phyloP scores from a whole-genome alignment of 495 filamentous ascomycete species.

The Neohortaea acidophila region DNA sequence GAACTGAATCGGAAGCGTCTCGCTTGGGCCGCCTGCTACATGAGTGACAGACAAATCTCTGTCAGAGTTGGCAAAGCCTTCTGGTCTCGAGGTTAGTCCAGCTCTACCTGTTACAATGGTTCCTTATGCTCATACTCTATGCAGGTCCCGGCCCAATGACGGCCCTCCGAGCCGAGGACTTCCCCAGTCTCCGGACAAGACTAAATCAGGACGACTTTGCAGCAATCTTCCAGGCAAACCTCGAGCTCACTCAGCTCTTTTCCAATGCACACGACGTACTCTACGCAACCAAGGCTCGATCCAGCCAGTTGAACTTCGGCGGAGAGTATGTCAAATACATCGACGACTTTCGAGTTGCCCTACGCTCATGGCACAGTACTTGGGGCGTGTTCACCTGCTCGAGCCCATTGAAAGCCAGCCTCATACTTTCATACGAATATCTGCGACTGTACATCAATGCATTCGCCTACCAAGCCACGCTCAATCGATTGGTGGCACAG shows the following conservation, averaged over 20 bases:
- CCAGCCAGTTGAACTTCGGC: conserved; percentile 14
- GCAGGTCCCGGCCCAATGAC: conserved; percentile 15
- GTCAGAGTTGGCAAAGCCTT: conserved; percentile 18
- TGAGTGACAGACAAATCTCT: conserved; percentile 15
- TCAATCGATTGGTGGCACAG: conserved; percentile 13
- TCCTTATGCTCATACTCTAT: not conserved
- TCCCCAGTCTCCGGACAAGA: conserved; percentile 12
- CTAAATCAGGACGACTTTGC: conserved; percentile 12
- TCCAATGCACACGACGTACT: conserved; percentile 17
- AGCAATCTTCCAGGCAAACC: conserved; percentile 17
- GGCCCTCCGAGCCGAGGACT: conserved; percentile 12
- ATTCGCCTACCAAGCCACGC: conserved; percentile 18
- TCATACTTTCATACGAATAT: conserved; percentile 17
- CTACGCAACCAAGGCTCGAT: conserved; percentile 13
- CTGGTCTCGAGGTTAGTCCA: conserved; percentile 13
- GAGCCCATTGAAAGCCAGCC: conserved; percentile 13
- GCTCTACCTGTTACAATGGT: too few species aligned
- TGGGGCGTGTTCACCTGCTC: conserved; percentile 24
- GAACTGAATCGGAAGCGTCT: conserved; percentile 14
- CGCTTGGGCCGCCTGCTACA: conserved; percentile 18
- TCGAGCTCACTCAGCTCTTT: conserved; percentile 18
- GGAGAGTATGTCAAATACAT: conserved; percentile 20
- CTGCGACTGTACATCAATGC: conserved; percentile 17
- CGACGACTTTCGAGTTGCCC: conserved; percentile 16
- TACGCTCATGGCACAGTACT: conserved; percentile 13